These are phyloP conservation scores for Syzygium oleosum DNA, from an alignment of 345 rosid species.

Conservation along the genomic window DNA sequence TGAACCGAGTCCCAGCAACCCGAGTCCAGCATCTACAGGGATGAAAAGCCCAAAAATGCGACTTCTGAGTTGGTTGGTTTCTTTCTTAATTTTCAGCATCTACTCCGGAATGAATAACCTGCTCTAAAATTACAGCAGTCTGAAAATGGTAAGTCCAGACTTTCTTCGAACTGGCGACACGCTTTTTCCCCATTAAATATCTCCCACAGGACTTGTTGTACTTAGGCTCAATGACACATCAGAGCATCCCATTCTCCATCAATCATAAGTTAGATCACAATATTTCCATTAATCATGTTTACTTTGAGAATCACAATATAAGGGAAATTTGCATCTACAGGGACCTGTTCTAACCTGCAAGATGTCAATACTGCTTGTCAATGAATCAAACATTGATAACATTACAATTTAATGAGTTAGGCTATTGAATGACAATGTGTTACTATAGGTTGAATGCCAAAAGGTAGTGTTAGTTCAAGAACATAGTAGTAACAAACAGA, in stretches of 20 bases:
- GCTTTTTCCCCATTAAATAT: background rate
- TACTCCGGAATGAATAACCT: background rate
- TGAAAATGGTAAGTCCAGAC: background rate
- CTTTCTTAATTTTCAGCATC: background rate
- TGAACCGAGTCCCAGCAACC: background rate
- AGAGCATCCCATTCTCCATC: background rate
- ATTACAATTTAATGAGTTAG: background rate
- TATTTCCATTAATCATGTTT: background rate
- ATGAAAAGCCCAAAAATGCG: background rate
- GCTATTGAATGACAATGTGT: background rate
- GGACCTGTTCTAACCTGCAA: conserved; percentile 66
- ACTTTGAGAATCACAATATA: conserved; percentile 65
- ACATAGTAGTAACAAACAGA: background rate
- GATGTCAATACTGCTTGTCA: background rate
- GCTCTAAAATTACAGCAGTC: background rate
- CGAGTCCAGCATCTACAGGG: background rate
- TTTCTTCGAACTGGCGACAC: background rate
- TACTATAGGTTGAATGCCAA: background rate
- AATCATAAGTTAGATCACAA: background rate
- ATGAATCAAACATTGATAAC: background rate
- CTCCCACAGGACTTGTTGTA: background rate
- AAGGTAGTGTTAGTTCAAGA: background rate
- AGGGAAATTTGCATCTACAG: conserved; percentile 68
- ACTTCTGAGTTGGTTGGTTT: background rate
- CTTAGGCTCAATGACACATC: background rate